phyloP scores from a whole-genome alignment of 306 rosid species.

The cucumber (Cucumis sativus) region DNA sequence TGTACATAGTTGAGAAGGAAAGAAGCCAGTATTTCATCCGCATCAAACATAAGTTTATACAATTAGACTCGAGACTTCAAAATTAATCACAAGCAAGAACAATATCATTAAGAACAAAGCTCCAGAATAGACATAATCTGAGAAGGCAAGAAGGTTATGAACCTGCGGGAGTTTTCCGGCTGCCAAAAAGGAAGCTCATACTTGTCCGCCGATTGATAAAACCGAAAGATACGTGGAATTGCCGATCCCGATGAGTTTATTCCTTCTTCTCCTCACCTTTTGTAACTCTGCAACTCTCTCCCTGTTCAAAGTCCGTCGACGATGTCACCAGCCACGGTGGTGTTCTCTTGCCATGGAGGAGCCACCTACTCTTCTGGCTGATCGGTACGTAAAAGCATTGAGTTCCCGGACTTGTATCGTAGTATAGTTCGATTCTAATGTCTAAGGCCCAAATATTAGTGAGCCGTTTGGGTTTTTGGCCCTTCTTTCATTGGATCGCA shows the following conservation, averaged over 20 bases:
- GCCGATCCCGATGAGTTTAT: neutral
- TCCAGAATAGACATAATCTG: neutral
- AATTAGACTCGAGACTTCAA: neutral
- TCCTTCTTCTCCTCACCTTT: neutral
- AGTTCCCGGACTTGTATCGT: neutral
- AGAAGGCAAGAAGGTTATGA: neutral
- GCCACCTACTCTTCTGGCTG: neutral
- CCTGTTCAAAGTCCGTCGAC: neutral
- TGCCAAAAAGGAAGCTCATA: constrained; percentile 17
- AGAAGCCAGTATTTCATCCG: neutral
- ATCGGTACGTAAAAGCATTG: neutral
- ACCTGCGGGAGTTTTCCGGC: constrained; percentile 17
- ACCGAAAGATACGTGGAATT: neutral
- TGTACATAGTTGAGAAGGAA: neutral
- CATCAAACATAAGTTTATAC: neutral
- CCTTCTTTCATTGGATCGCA: neutral
- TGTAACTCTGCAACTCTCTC: neutral
- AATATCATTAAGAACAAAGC: neutral
- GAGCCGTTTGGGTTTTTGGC: neutral
- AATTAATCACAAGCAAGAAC: neutral
- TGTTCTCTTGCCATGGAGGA: neutral
- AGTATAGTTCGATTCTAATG: neutral
- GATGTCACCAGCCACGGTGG: neutral
- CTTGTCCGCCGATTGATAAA: neutral
- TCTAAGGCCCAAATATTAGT: neutral